Evolutionary conservation across 1,284 basidiomycete species (phyloP).

Genomic region (Meripilus lineatus): DNA sequence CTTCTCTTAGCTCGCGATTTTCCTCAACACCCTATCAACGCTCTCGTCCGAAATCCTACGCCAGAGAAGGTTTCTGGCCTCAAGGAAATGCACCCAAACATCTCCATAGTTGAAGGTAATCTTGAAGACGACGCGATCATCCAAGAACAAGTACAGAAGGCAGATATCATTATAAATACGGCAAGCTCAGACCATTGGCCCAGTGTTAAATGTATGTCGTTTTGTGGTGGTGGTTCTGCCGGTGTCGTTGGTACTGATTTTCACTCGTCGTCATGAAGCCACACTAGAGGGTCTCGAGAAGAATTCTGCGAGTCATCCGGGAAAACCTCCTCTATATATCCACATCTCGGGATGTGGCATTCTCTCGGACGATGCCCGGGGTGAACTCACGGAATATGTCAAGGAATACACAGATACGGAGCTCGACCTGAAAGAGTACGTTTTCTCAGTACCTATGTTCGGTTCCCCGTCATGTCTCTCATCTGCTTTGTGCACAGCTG

Average conservation of each 20-base stretch:
- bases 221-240: not conserved
- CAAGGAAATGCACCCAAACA: slow-evolving; percentile 25
- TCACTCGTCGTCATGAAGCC: too few relatives aligned
- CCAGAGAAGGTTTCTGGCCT: slow-evolving; percentile 26
- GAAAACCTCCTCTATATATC: slow-evolving; percentile 35
- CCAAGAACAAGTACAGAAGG: slow-evolving; percentile 28
- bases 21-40: slow-evolving; percentile 27
- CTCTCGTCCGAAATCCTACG: slow-evolving; percentile 31
- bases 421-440: slow-evolving; percentile 27
- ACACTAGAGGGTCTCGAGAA: slow-evolving; percentile 34
- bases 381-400: slow-evolving; percentile 27
- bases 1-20: slow-evolving; percentile 25
- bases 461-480: not conserved
- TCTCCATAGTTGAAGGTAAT: slow-evolving; percentile 32
- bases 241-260: not conserved
- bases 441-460: not conserved
- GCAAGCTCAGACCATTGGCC: slow-evolving; percentile 36
- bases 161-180: slow-evolving; percentile 33
- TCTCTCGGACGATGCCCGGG: slow-evolving; percentile 33
- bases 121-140: slow-evolving; percentile 33
- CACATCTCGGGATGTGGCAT: slow-evolving; percentile 38
- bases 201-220: slow-evolving; percentile 26
- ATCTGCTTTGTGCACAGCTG: slow-evolving; percentile 8
- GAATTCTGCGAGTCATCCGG: slow-evolving; percentile 29
- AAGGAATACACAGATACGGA: slow-evolving; percentile 33